Evolutionary conservation across 179 eudicot species (phyloP), one percentile per base, ranked within the genome.

Genomic region (Heliamphora pulchella): DNA sequence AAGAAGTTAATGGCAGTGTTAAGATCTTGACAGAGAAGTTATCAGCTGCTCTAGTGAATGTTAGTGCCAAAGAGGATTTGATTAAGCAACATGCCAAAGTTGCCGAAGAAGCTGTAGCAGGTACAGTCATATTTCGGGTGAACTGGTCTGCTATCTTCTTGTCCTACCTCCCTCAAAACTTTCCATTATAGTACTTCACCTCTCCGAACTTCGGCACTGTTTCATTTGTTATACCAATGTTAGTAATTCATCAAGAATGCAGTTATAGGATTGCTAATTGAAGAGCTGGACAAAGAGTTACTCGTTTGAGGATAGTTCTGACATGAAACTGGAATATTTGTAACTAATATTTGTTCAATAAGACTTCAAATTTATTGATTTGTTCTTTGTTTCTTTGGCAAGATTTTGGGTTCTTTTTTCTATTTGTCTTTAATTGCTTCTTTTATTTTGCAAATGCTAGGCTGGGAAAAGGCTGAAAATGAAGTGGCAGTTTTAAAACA

Each of bases 51-150:
- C 94, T 91, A 41, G 79, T 84, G 31, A 89, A 88, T 82, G 88
- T 91, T 72, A 89, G 91, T 77, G 88, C 89, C 55, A 93, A 93
- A 87, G 97, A 93, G 68, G 96, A 93, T 67, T 77, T 89, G 18
- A 93, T 91, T 57, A 88, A 93, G 87, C 97, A 93, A 82, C 97
- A 93, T 75, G 83, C 96, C 9, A 90, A 87, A 86, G 96, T 93
- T 77, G 97, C 97, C 8, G 97, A 93, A 87, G 96, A 93, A 89
- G 97, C 97, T 65, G 91, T 93, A 63, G 91, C 90, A 86, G 97
- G 97, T 66, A 39, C 76, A 48, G 8, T 78, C 31, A 57, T 54
- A 15, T 8, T n/a, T 3, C 7, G 2, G 15, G n/a, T 48, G 11
- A 48, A 71, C 15, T 0, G 41, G 8, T 53, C 46, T 18, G 44